phyloP scores from a whole-genome alignment of 768 basidiomycete species.

The Pisolithus microcarpus region DNA sequence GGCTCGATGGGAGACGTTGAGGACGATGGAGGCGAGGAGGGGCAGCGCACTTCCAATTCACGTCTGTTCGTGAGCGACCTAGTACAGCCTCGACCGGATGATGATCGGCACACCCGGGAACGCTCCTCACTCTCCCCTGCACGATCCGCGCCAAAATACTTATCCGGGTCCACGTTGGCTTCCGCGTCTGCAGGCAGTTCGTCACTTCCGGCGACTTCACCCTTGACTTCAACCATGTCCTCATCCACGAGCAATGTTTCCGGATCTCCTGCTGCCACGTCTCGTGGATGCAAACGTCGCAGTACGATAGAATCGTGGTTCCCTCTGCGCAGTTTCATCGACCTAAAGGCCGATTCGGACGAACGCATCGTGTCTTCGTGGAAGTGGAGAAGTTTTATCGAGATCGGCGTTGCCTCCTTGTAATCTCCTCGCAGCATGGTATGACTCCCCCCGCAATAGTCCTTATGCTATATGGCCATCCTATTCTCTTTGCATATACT shows the following conservation, averaged over 20 bases:
- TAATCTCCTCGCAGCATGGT: neutral
- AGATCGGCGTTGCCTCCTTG: conserved; percentile 32
- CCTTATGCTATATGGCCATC: conserved; percentile 3
- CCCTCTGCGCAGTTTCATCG: no score
- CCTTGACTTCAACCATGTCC: conserved; percentile 7
- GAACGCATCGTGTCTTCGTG: conserved; percentile 29
- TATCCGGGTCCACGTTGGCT: neutral
- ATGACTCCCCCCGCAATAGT: neutral
- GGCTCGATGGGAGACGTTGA: conserved; percentile 26
- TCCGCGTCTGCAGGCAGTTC: no score
- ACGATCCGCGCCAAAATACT: neutral
- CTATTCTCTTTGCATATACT: conserved; percentile 8
- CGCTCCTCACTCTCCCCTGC: neutral
- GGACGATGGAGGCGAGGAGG: conserved; percentile 23
- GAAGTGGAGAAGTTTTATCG: conserved; percentile 60
- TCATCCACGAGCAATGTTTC: conserved; percentile 1
- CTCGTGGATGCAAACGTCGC: conserved; percentile 23
- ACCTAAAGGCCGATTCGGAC: no score
- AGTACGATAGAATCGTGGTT: conserved; percentile 47
- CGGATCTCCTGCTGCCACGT: neutral
- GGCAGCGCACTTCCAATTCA: conserved; percentile 10
- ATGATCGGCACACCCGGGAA: neutral
- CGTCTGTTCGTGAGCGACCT: conserved; percentile 8
- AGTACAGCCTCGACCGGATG: neutral
- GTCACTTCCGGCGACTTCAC: conserved; percentile 1